Evolutionary conservation across 768 basidiomycete species (phyloP), one percentile per base, ranked within the genome.

Genomic region (Agaricus subrufescens): DNA sequence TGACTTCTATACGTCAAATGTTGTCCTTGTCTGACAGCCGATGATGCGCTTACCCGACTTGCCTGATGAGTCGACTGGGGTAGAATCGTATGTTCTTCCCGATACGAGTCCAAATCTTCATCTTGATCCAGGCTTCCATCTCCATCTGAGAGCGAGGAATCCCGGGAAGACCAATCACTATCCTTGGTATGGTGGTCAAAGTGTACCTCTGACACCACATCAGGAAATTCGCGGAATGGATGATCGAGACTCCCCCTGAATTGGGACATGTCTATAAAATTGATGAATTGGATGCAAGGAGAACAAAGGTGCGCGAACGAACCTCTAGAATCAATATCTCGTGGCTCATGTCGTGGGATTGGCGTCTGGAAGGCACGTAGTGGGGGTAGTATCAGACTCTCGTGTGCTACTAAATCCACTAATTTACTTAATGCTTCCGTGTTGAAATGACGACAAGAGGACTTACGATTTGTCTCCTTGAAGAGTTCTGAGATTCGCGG

Each of bases 321-420:
- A 37, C 48, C 26, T n/a, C 31, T 27, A 3, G 25, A 23, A 3
- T 12, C 12, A 10, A 14, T 37, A 2, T 46, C 6, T 1, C 25
- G 37, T 27, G 15, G 53, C 45, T 38, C 11, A 11, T 38, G 37
- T 46, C 54, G 26, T 10, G 58, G 56, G 30, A 46, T 39, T 3
- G 58, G 46, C 39, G 55, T 54, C 3, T 52, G 58, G 27, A 59
- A 59, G 14, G 26, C 56, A 15, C 53, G 58, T 23, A 59, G 54
- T 19, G 58, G 54, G 29, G 58, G 50, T 6, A 59, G 50, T 26
- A 34, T 50, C 25, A 59, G 25, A 23, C 34, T 43, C 9, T 56
- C 55, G 25, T 50, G 40, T 11, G 44, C 49, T 2, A 45, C 49
- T 56, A 45, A 6, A 5, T 7, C 3, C 27, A 48, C 46, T 11